Evolutionary conservation across 2,329 filamentous ascomycete genomes (phyloP).

Genomic region (Claviceps monticola): DNA sequence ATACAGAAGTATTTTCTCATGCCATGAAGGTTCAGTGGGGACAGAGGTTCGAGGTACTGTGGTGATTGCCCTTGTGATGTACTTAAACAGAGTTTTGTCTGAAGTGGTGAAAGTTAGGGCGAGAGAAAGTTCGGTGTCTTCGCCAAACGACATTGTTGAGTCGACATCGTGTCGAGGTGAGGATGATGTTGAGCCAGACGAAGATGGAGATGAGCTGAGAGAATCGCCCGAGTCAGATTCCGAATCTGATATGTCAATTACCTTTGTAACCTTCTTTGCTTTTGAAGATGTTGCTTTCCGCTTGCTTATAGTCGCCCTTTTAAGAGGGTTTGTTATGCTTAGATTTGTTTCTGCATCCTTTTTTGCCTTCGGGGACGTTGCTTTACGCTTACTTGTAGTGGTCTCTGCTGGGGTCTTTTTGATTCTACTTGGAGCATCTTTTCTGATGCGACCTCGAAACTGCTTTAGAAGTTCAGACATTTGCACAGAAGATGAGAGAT

Average conservation of each 20-base stretch:
- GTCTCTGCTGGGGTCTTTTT: too few species aligned
- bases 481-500: too few species aligned
- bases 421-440: too few species aligned
- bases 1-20: constrained; percentile 88
- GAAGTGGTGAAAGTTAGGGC: constrained; percentile 24
- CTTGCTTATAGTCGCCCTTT: neutral
- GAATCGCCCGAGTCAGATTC: constrained; percentile 25
- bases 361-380: constrained; percentile 7
- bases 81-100: constrained; percentile 31
- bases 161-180: constrained; percentile 26
- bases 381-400: too few species aligned
- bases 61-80: constrained; percentile 42
- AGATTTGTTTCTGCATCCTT: constrained; percentile 17
- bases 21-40: constrained; percentile 51
- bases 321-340: constrained; percentile 4
- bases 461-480: too few species aligned
- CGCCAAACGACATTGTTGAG: constrained; percentile 28
- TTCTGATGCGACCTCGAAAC: too few species aligned
- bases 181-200: constrained; percentile 27
- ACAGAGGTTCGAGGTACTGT: constrained; percentile 36
- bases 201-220: constrained; percentile 20
- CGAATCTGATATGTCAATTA: constrained; percentile 39
- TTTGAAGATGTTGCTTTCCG: constrained; percentile 2
- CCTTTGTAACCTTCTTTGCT: constrained; percentile 1
- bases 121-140: constrained; percentile 32